phyloP scores from a whole-genome alignment of 179 eudicot genomes.

The Spinacia oleracea region DNA sequence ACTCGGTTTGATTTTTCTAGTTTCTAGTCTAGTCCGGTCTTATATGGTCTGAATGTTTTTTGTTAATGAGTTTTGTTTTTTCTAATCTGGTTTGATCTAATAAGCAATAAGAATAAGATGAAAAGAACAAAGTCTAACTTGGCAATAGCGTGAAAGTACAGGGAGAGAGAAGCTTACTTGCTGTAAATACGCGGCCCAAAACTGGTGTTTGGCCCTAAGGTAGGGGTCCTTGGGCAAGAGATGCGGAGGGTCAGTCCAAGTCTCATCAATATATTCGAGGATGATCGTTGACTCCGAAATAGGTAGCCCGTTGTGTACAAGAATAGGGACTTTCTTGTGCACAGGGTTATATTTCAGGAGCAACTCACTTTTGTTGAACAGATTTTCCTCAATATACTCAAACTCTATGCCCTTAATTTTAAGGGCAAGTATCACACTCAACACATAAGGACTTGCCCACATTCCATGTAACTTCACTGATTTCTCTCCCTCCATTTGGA shows the following conservation, averaged over 20 bases:
- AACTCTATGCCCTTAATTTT: constrained; percentile 31
- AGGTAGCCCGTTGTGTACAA: constrained; percentile 32
- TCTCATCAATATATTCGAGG: constrained; percentile 36
- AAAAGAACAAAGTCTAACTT: no score
- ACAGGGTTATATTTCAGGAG: constrained; percentile 36
- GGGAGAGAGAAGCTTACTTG: constrained; percentile 17
- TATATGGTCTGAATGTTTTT: no score
- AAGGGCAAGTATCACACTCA: constrained; percentile 22
- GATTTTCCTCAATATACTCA: constrained; percentile 37
- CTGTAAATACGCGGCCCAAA: constrained; percentile 29
- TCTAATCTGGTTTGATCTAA: no score
- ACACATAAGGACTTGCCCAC: constrained; percentile 30
- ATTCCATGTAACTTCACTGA: constrained; percentile 26
- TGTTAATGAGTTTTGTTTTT: no score
- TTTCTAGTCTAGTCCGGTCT: no score
- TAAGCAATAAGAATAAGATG: no score
- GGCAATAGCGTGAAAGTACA: no score
- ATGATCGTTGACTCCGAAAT: constrained; percentile 29
- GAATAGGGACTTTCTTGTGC: constrained; percentile 38
- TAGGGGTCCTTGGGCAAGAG: constrained; percentile 38
- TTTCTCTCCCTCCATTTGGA: constrained; percentile 18
- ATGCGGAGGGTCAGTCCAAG: constrained; percentile 28
- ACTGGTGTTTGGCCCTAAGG: constrained; percentile 33
- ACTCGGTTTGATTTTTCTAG: no score
- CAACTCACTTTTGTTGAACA: constrained; percentile 24